Conservation (phyloP, 2,329 filamentous ascomycete species). For the Aspergillus ustus region DNA sequence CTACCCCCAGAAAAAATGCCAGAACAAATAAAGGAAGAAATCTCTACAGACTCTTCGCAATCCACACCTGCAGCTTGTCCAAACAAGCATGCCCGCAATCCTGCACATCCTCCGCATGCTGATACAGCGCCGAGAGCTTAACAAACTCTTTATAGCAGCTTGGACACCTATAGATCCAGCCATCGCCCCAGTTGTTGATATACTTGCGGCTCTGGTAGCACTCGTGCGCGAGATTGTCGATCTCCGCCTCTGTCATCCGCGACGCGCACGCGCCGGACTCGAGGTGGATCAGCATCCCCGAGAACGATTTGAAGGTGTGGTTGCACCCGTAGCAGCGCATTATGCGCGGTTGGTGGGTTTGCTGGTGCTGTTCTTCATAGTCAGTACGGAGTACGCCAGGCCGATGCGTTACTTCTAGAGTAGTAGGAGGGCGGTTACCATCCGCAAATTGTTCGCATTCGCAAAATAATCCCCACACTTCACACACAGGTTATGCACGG, state of each 20-base stretch:
- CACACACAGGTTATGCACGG: neutral
- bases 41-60: neutral
- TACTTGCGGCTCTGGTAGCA: slow-evolving; percentile 4
- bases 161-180: neutral
- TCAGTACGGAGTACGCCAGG: neutral
- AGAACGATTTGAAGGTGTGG: neutral
- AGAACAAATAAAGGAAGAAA: neutral
- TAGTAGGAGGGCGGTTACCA: neutral
- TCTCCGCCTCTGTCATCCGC: neutral
- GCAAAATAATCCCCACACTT: neutral
- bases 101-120: slow-evolving; percentile 1
- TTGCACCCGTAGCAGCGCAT: neutral
- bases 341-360: neutral
- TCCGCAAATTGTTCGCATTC: neutral
- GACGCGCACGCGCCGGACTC: neutral
- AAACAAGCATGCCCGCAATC: neutral
- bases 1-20: neutral
- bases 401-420: neutral
- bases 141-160: neutral
- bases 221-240: neutral
- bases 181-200: neutral
- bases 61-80: neutral
- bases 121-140: slow-evolving; percentile 4
- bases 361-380: neutral
- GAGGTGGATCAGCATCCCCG: neutral